Evolutionary conservation across 441 rosid species (phyloP), one percentile per base, ranked within the genome.

Genomic region (Oxalis stricta): DNA sequence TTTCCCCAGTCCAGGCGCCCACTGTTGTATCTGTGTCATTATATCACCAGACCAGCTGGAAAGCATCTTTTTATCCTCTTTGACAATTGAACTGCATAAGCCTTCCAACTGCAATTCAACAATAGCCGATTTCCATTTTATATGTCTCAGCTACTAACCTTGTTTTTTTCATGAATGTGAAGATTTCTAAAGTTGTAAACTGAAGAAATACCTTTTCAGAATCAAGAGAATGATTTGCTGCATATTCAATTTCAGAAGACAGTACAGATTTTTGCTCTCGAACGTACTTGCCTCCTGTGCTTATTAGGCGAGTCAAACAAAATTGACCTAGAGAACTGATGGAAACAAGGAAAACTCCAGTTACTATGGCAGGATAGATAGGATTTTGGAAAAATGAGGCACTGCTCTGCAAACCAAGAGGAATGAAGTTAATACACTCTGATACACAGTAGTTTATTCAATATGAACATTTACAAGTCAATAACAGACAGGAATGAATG

Each of bases 1-100:
- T 40, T 51, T 80, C 69, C 17, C 91, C 91, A 38, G 72, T 76
- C 78, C 76, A 80, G 33, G 77, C 68, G 44, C 80, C 82, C 56
- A 59, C 33, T 38, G 59, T 55, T 22, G 43, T 44, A 36, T 71
- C 89, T 15, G 46, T 35, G n/a, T n/a, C 31, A 40, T 39, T 33
- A 75, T 56, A 59, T 79, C 78, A 44, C 67, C 77, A 16, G 52
- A 62, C 91, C 87, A 77, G 41, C 61, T 55, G 52, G n/a, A 58
- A 64, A 4, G 78, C 71, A 53, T 71, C 82, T 75, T 70, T 80
- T 11, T n/a, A 84, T 63, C 77, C 69, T 80, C n/a, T 49, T 61
- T 70, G 59, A 77, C 38, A 13, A 58, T 19, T 38, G 58, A 50
- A 18, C 62, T 36, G 34, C 80, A 77, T 42, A 68, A 53, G 41